Evolutionary conservation across 2,329 filamentous ascomycete genomes (phyloP), one percentile per base, ranked within the genome.

Genomic region (Diaporthe humulicola): DNA sequence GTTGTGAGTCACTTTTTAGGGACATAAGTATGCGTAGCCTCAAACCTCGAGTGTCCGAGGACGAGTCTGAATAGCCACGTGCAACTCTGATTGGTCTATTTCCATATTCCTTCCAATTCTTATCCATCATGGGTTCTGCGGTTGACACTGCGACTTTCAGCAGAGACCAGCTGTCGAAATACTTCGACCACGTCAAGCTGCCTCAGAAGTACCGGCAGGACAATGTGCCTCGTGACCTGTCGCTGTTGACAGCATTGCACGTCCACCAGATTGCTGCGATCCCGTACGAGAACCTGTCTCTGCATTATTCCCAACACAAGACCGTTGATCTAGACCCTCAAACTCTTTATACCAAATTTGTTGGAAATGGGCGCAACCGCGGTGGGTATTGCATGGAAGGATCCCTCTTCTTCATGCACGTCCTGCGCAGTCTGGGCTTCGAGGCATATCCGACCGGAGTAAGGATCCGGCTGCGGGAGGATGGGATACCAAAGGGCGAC

Each of bases 351-450:
- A 74, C 82, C 22, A 91, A 90, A 77, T 84, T 90, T 64, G 82
- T 91, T 6, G 79, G 71, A 4, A 79, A 83, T 67, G 80, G 81
- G 3, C 83, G 85, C 2, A 84, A 84, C 8, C 82, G 85, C 3
- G 90, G 90, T 25, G 90, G 90, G 0, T 92, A 92, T 80, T 92
- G 90, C 82, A 89, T 92, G 85, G 90, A 92, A 78, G 85, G 85
- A 36, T 88, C 85, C 71, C 85, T 90, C 56, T 84, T 92, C 28
- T 90, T 91, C 77, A 70, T 77, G 45, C 76, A 80, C 73, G 70
- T 80, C 36, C 77, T 80, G 6, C 78, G 78, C 73, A 76, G 76
- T 48, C 54, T 80, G n/a, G 79, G 79, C 14, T 80, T 79, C 72
- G 70, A 76, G 50, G 78, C 74, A 57, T 78, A 80, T 75, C 77